Percentiles rank a stretch among this genome's conserved stretches.
These are phyloP conservation scores for Crithidia acanthocephali DNA, from an alignment of 208 protist species.

Conservation along the genomic window DNA sequence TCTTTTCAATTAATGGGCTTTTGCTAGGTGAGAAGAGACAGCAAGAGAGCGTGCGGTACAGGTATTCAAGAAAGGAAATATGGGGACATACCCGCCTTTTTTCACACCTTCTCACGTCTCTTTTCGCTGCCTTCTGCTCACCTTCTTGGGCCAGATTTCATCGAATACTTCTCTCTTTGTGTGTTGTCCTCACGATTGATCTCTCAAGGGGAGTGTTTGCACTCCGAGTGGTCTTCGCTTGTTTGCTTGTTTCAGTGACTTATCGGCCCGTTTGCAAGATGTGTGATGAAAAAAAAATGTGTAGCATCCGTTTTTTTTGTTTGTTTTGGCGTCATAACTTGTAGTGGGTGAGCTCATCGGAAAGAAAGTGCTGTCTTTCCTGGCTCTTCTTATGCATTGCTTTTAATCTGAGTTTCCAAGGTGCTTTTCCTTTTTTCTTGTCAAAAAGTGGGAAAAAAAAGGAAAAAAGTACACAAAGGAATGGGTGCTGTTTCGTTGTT, in stretches of 20 bases:
- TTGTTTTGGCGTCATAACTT: constrained; percentile 6
- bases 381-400: not conserved
- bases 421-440: constrained; percentile 5
- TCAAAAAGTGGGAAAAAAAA: not conserved
- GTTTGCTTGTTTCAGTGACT: not conserved
- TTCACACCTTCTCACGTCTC: not conserved
- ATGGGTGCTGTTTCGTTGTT: constrained; percentile 5
- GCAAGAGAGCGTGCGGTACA: not conserved
- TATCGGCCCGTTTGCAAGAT: too few species aligned
- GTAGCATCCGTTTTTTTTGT: constrained; percentile 12
- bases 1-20: too few species aligned
- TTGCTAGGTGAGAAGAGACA: too few species aligned
- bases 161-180: not conserved
- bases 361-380: not conserved
- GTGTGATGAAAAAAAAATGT: too few species aligned
- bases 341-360: not conserved
- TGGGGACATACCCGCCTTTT: constrained; percentile 63
- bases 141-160: not conserved
- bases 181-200: constrained; percentile 5
- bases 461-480: too few species aligned
- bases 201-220: too few species aligned
- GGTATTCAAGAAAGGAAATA: constrained; percentile 36
- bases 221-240: not conserved
- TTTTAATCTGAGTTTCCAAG: constrained; percentile 1
- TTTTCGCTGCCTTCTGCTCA: constrained; percentile 3